phyloP scores from a whole-genome alignment of 2,329 filamentous ascomycete genomes.

The Arthrobotrys conoides region DNA sequence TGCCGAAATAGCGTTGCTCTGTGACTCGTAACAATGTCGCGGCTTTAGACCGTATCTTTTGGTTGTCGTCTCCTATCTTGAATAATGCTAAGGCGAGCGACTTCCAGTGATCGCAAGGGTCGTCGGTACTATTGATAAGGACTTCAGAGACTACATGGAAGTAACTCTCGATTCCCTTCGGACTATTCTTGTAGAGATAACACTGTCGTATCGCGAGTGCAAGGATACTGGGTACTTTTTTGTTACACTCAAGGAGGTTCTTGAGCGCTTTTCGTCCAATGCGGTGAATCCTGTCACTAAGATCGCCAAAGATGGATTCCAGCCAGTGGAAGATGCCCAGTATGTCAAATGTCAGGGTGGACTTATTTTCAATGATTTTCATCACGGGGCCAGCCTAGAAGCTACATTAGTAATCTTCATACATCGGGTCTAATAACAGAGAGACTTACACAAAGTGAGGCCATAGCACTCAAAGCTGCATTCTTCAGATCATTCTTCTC shows the following conservation, averaged over 20 bases:
- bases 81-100: slow-evolving; percentile 89
- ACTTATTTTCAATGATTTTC: slow-evolving; percentile 80
- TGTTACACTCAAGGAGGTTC: slow-evolving; percentile 91
- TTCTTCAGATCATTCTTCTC: slow-evolving; percentile 93
- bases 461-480: slow-evolving; percentile 95
- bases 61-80: slow-evolving; percentile 91
- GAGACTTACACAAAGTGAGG: slow-evolving; percentile 82
- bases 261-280: slow-evolving; percentile 90
- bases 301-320: slow-evolving; percentile 91
- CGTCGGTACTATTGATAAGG: slow-evolving; percentile 84
- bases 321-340: slow-evolving; percentile 95
- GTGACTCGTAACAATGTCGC: slow-evolving; percentile 83
- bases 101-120: slow-evolving; percentile 90
- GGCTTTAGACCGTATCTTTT: slow-evolving; percentile 89
- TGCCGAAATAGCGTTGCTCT: slow-evolving; percentile 85
- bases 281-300: slow-evolving; percentile 90
- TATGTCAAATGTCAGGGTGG: slow-evolving; percentile 91
- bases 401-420: slow-evolving; percentile 40
- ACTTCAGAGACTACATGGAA: slow-evolving; percentile 93
- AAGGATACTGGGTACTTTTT: slow-evolving; percentile 85
- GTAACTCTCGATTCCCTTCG: slow-evolving; percentile 93
- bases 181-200: slow-evolving; percentile 74
- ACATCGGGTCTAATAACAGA: no score
- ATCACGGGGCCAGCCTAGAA: slow-evolving; percentile 64
- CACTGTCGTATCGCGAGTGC: slow-evolving; percentile 93